Base-by-base conservation (phyloP, 805 yeast species). In the Candida maris region DNA sequence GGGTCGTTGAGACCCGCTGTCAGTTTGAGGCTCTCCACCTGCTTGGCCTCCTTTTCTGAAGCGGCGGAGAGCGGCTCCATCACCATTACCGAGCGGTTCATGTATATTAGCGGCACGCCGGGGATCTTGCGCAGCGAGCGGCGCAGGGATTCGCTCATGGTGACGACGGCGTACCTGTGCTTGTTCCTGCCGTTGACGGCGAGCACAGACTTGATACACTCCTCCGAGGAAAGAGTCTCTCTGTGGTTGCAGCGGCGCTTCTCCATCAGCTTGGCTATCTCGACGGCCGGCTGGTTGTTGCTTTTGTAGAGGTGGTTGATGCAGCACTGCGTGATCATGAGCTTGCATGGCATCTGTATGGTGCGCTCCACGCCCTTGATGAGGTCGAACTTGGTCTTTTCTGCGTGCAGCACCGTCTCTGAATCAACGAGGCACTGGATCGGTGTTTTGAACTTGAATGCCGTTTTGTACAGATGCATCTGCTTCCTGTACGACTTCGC, bases 241-340 rank as follows among this genome's bases (percentile, higher is more conserved):
- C 45, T 53, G 62, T 93, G 98, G 42, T 84, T 84, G 61, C 98
- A 93, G 49, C 96, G 78, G 63, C 98, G 77, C 64, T 97, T 79
- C 62, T 93, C 98, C 63, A 59, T 57, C 48, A 83, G 82, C 58
- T 88, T 93, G 6, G 95, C 97, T 23, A 81, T 51, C 20, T 75
- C 83, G 31, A 93, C 85, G 2, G 95, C 95, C 4, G 64, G 68
- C 51, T 85, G 89, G 52, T 85, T 75, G 18, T 75, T 74, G 4
- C 82, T 70, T 30, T 71, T 71, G 59, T 93, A 93, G 20, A 93
- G 65, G 14, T 85, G 82, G 55, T 87, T 87, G 72, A 93, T 86
- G 51, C 95, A 85, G 57, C 98, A 93, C 60, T 93, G 97, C 2
- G 98, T 87, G 37, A 93, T 84, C 94, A 93, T 75, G 15, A 86